Evolutionary conservation across 805 yeast species (phyloP).

Genomic region (Candida ipomoeae): DNA sequence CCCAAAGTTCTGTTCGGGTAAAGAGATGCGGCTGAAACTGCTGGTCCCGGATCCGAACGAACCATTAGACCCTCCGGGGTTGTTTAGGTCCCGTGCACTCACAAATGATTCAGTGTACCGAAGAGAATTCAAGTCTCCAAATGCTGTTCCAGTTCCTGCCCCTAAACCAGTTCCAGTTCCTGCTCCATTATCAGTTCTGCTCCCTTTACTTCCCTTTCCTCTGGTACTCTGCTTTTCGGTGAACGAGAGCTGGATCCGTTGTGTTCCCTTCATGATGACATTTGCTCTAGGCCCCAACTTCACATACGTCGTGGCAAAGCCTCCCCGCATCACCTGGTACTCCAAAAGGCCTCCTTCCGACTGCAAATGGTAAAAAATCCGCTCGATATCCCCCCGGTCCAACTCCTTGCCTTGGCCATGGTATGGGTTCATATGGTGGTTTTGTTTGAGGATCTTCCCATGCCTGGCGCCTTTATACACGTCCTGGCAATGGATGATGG

Average conservation of each 20-base stretch:
- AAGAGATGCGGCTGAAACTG: slow-evolving; percentile 17
- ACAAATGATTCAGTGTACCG: slow-evolving; percentile 24
- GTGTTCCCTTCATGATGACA: slow-evolving; percentile 41
- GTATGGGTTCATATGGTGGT: slow-evolving; percentile 54
- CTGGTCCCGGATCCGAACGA: not conserved
- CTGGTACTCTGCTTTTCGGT: slow-evolving; percentile 18
- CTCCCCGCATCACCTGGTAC: slow-evolving; percentile 66
- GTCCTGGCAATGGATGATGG: slow-evolving; percentile 78
- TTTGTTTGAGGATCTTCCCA: slow-evolving; percentile 56
- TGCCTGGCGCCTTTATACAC: slow-evolving; percentile 68
- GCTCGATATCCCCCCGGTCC: slow-evolving; percentile 68
- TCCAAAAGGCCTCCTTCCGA: slow-evolving; percentile 65
- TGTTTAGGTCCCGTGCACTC: slow-evolving; percentile 20
- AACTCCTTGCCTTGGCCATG: slow-evolving; percentile 70
- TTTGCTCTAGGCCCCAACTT: slow-evolving; percentile 55
- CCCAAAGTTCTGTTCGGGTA: slow-evolving; percentile 19
- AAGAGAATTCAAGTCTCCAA: slow-evolving; percentile 11
- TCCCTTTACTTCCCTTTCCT: not conserved
- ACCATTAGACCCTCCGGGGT: too few relatives aligned
- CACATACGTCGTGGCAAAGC: slow-evolving; percentile 77
- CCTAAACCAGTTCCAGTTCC: too few relatives aligned
- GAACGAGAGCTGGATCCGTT: slow-evolving; percentile 51
- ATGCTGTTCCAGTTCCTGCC: too few relatives aligned
- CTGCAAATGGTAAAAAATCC: slow-evolving; percentile 76
- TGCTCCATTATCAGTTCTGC: too few relatives aligned